Base-by-base conservation (phyloP, 1,284 basidiomycete species). In the Cutaneotrichosporon spelunceum region DNA sequence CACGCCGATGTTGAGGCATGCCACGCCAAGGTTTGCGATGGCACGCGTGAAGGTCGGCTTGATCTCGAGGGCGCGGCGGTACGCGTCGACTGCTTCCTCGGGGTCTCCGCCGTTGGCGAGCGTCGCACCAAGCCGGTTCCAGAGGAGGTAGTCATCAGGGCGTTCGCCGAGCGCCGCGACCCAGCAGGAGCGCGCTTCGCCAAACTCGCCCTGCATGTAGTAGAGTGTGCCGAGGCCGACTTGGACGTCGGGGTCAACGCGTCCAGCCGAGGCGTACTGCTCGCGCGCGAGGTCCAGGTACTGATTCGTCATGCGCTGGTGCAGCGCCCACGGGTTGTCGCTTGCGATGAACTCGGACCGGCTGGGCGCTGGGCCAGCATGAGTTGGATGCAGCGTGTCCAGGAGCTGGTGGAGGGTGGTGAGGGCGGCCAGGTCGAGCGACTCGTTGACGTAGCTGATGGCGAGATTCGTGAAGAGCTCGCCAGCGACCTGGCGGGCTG, bases 391-490 rank as follows among this genome's bases (percentile, higher is more conserved):
- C 24, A 87, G 85, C 30, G 88, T 84, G 55, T 82, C 81, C 52
- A 99, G 83, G 88, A 93, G 98, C 55, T 88, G 88, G 62, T 96
- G 85, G 26, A 99, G 84, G 80, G 90, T 93, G 1, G 87, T 82
- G 72, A 97, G 87, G 2, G 95, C 90, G 2, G 88, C 93, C 8
- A 89, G 84, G 71, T 99, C 95, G 72, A 89, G 89, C 0, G 87
- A 87, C 81, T 99, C 96, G 75, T 99, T 99, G 53, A 94, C 97
- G 78, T 93, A 99, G 5, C 92, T 93, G 68, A 98, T 95, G 3
- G 96, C 94, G 21, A 99, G 84, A 5, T 91, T 91, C 68, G 93
- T 82, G 86, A 94, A 88, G 66, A 92, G 90, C 55, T 84, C 85
- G 9, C 89, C 89, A 8, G 84, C 79, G n/a, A 83, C 84, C 48